Evolutionary conservation across 1,139 yeast species (phyloP).

Genomic region (Yamadazyma taylorii): DNA sequence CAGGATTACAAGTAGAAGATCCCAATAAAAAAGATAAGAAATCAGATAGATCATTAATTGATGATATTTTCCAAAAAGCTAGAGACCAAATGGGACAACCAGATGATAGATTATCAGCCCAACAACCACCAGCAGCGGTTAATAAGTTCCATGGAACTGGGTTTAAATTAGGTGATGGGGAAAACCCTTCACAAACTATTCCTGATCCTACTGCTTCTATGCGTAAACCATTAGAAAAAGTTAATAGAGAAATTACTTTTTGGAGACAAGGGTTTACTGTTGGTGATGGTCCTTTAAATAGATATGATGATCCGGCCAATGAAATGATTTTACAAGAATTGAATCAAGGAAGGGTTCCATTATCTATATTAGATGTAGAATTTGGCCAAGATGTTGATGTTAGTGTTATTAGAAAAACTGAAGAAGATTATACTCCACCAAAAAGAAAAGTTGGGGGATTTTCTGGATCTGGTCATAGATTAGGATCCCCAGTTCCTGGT

Average conservation of each 20-base stretch:
- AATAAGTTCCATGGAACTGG: slow-evolving; percentile 69
- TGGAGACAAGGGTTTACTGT: slow-evolving; percentile 97
- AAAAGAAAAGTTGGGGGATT: slow-evolving; percentile 70
- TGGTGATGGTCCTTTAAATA: slow-evolving; percentile 81
- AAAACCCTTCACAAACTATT: slow-evolving; percentile 41
- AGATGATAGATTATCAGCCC: slow-evolving; percentile 46
- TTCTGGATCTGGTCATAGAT: slow-evolving; percentile 78
- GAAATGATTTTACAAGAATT: slow-evolving; percentile 74
- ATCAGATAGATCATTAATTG: slow-evolving; percentile 41
- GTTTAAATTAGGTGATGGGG: slow-evolving; percentile 71
- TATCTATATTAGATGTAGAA: slow-evolving; percentile 75
- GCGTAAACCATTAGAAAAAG: slow-evolving; percentile 47
- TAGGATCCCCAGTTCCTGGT: slow-evolving; percentile 89
- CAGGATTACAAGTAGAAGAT: slow-evolving; percentile 90
- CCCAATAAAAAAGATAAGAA: slow-evolving; percentile 58
- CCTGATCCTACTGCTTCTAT: slow-evolving; percentile 29
- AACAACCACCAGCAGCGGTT: slow-evolving; percentile 7
- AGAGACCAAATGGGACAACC: slow-evolving; percentile 42
- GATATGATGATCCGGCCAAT: slow-evolving; percentile 91
- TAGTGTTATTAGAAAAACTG: slow-evolving; percentile 73
- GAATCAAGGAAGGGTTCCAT: slow-evolving; percentile 92
- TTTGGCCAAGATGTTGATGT: slow-evolving; percentile 97
- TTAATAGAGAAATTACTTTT: slow-evolving; percentile 76
- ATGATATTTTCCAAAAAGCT: slow-evolving; percentile 48
- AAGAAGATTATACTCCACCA: slow-evolving; percentile 79